Percentiles rank a stretch among this genome's conserved stretches.
These are phyloP conservation scores for Alternaria triticina DNA, from an alignment of 2,329 filamentous ascomycete genomes.

Conservation along the genomic window DNA sequence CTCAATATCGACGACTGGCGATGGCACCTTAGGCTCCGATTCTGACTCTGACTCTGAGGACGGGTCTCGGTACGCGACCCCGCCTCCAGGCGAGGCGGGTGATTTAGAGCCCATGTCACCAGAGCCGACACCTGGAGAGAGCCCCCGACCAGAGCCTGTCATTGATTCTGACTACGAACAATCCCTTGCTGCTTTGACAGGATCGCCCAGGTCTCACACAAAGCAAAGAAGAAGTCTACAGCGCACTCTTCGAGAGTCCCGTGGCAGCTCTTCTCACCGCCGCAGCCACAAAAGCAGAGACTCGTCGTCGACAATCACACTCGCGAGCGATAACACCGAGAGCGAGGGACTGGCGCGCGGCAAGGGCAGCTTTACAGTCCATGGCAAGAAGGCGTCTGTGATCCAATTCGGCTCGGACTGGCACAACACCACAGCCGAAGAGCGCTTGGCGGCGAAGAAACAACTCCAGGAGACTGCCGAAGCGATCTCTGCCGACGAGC, in stretches of 20 bases:
- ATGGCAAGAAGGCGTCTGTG: conserved; percentile 97
- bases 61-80: conserved; percentile 38
- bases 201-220: conserved; percentile 61
- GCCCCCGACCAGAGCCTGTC: conserved; percentile 30
- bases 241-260: conserved; percentile 82
- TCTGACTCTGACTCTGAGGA: conserved; percentile 38
- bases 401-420: conserved; percentile 96
- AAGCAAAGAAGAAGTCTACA: conserved; percentile 87
- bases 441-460: conserved; percentile 48
- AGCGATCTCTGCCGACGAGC: conserved; percentile 32
- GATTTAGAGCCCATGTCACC: conserved; percentile 31
- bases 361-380: conserved; percentile 90
- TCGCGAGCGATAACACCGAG: conserved; percentile 57
- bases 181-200: conserved; percentile 32
- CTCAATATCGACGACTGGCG: conserved; percentile 44
- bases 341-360: conserved; percentile 77
- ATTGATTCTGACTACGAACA: conserved; percentile 42
- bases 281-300: conserved; percentile 80
- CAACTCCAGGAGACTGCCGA: conserved; percentile 45
- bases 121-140: conserved; percentile 31
- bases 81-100: conserved; percentile 36
- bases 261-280: conserved; percentile 68
- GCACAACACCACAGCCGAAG: conserved; percentile 61
- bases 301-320: conserved; percentile 66
- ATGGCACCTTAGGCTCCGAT: conserved; percentile 24